Conservation (phyloP, 768 basidiomycete species). For the Podaxis rugospora region DNA sequence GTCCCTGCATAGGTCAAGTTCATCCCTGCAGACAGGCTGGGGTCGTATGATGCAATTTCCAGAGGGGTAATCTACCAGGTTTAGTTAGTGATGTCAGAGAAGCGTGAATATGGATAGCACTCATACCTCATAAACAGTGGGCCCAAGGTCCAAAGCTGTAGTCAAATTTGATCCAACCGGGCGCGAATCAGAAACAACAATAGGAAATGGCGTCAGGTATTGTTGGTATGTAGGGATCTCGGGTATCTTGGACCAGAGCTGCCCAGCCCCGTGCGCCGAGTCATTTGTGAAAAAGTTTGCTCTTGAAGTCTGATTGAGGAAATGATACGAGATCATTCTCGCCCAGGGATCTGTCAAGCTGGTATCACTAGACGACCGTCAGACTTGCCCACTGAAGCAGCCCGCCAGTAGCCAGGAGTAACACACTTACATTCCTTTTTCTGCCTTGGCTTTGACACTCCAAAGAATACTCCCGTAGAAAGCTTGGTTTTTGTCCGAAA, state of each 20-base stretch:
- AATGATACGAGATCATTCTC: conserved; percentile 68
- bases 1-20: conserved; percentile 65
- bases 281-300: conserved; percentile 57
- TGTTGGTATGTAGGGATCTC: conserved; percentile 46
- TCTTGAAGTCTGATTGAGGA: conserved; percentile 59
- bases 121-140: conserved; percentile 57
- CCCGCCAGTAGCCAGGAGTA: background rate
- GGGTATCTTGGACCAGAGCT: conserved; percentile 60
- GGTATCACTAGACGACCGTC: conserved; percentile 42
- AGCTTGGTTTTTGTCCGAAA: conserved; percentile 41
- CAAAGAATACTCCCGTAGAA: conserved; percentile 52
- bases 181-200: conserved; percentile 55
- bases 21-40: conserved; percentile 64
- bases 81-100: background rate
- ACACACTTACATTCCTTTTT: conserved; percentile 43
- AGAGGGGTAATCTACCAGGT: conserved; percentile 47
- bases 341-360: conserved; percentile 63
- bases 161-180: conserved; percentile 41
- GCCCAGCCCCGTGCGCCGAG: conserved; percentile 66
- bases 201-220: conserved; percentile 57
- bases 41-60: conserved; percentile 74
- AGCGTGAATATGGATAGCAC: background rate
- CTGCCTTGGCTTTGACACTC: conserved; percentile 53
- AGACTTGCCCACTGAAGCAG: background rate
- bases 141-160: conserved; percentile 30